Evolutionary conservation across 805 yeast genomes (phyloP), one percentile per base, ranked within the genome.

Genomic region (Saccharomycopsis sp.): DNA sequence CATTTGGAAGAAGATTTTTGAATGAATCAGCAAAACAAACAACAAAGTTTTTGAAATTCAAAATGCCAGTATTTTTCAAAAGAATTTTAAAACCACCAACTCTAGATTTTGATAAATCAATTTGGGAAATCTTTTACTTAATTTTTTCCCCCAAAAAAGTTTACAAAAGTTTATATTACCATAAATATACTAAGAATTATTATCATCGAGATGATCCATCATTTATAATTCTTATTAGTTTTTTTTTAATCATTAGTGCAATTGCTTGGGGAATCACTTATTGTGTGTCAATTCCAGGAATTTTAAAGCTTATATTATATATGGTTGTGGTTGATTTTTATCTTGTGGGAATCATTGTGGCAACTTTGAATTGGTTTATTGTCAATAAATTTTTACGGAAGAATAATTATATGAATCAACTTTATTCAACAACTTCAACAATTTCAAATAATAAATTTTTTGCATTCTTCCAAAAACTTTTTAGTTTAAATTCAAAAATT

Each of bases 171-270:
- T 71, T 85, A 44, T 85, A 83, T 55, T 85, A 83, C 54, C 87
- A 84, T 49, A 81, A 77, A 51, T 89, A 82, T 51, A 79, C 86
- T 2, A 78, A 75, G 52, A 73, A 79, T 51, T 73, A 75, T 48
- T 86, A 94, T 79, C 78, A 94, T 1, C 69, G 96, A 48, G 96
- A 88, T 58, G 96, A 87, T 58, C 96, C 96, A 0, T 78, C 92
- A 21, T 87, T 88, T 54, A 75, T 84, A 46, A 70, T 88, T 25
- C 62, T 88, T 31, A 63, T 87, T 39, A 70, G 82, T n/a, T 63
- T 67, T 2, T 70, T 87, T 44, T 61, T 88, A 21, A 66, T 74
- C 1, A 56, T 84, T 3, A 76, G 88, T 46, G 95, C 96, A 0
- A 54, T 88, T 18, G 92, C 86, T 1, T 87, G 96, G 96, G 95